These are phyloP conservation scores for Pyrenophora graminea DNA, from an alignment of 2,329 filamentous ascomycete species.

Conservation along the genomic window DNA sequence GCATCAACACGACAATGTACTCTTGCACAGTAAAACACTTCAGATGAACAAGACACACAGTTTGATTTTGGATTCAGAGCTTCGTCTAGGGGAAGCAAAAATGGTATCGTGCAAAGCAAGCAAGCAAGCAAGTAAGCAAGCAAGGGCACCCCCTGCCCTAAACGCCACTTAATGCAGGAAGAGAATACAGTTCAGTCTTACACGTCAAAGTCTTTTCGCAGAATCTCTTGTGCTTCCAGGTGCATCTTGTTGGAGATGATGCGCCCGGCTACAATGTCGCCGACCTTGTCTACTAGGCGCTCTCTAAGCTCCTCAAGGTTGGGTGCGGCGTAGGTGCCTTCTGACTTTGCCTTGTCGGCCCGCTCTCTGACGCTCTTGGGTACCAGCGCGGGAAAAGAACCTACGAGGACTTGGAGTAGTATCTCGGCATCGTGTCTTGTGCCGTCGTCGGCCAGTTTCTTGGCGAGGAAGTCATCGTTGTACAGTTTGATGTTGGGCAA, in stretches of 20 bases:
- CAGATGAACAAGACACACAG: no score
- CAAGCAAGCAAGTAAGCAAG: no score
- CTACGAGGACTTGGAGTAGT: slow-evolving; percentile 62
- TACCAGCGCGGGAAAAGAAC: slow-evolving; percentile 57
- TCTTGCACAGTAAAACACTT: no score
- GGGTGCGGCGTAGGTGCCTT: slow-evolving; percentile 46
- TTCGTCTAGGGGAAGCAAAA: neutral
- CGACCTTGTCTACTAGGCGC: slow-evolving; percentile 49
- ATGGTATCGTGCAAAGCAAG: no score
- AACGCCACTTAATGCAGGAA: neutral
- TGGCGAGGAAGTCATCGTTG: slow-evolving; percentile 61
- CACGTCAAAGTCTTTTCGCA: slow-evolving; percentile 12
- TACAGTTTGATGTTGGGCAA: slow-evolving; percentile 69
- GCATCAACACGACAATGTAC: no score
- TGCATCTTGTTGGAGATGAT: slow-evolving; percentile 43
- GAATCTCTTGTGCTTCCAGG: slow-evolving; percentile 14
- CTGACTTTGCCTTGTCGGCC: slow-evolving; percentile 46
- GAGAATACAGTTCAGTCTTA: neutral
- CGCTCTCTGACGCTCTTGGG: slow-evolving; percentile 5
- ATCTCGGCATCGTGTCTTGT: slow-evolving; percentile 64
- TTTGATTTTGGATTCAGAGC: no score
- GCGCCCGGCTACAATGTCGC: slow-evolving; percentile 40
- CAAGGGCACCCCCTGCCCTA: neutral
- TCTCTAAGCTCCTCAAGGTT: slow-evolving; percentile 49
- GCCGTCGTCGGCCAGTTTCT: slow-evolving; percentile 55